Conservation (phyloP, 2,329 filamentous ascomycete genomes). For the Penicillium sp. region DNA sequence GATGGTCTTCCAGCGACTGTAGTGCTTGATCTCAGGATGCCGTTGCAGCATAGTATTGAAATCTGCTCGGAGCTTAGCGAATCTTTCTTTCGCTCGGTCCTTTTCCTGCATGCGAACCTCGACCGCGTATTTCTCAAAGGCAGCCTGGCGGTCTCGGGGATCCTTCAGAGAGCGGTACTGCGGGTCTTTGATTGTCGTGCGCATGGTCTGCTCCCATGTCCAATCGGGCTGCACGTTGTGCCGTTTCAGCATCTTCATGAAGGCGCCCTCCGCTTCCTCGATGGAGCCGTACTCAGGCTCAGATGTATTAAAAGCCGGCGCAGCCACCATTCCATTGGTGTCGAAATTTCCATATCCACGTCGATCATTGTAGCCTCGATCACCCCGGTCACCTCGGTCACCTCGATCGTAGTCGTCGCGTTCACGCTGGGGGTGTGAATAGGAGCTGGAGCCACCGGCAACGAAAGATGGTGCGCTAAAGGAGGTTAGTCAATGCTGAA, state of each 20-base stretch:
- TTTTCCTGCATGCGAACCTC: constrained; percentile 91
- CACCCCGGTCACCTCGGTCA: constrained; percentile 33
- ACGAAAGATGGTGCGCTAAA: constrained; percentile 56
- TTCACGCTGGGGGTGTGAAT: constrained; percentile 46
- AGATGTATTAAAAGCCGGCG: constrained; percentile 43
- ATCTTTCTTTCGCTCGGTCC: constrained; percentile 87
- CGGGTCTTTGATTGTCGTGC: constrained; percentile 81
- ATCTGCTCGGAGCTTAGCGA: constrained; percentile 87
- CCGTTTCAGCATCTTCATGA: constrained; percentile 84
- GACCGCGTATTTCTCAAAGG: constrained; percentile 93
- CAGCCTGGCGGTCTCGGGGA: constrained; percentile 82
- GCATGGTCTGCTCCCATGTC: constrained; percentile 88
- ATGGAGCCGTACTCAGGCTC: constrained; percentile 77
- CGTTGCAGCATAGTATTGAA: constrained; percentile 95
- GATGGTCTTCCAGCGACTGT: constrained; percentile 95
- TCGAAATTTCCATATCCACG: constrained; percentile 49
- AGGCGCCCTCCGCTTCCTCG: constrained; percentile 91
- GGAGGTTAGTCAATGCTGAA: constrained; percentile 38
- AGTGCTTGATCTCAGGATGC: constrained; percentile 95
- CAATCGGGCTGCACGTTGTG: constrained; percentile 87
- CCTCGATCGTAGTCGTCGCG: constrained; percentile 51
- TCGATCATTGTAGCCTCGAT: constrained; percentile 41
- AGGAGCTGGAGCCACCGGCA: constrained; percentile 55
- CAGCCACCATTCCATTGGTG: constrained; percentile 42
- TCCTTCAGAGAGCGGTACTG: constrained; percentile 93